phyloP scores from a whole-genome alignment of 352 stramenopile species.

The Phytophthora constricta region DNA sequence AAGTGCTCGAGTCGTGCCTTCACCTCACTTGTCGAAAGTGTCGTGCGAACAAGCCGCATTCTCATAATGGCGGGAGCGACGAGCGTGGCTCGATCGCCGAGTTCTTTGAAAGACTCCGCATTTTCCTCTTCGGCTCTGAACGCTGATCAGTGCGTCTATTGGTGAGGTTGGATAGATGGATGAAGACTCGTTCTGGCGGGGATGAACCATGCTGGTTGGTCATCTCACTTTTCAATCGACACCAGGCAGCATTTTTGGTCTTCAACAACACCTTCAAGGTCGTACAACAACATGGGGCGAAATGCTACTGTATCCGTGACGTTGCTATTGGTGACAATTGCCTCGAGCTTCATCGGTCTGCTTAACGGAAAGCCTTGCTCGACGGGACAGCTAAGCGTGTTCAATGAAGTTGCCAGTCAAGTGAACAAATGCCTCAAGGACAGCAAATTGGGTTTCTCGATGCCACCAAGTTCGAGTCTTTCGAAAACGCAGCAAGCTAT shows the following conservation, averaged over 20 bases:
- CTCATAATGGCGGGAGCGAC: conserved; percentile 29
- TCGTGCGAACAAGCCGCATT: conserved; percentile 31
- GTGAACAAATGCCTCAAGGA: conserved; percentile 48
- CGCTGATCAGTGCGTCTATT: conserved; percentile 3
- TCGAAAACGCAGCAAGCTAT: conserved; percentile 32
- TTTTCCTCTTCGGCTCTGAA: conserved; percentile 44
- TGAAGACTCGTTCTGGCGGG: conserved; percentile 11
- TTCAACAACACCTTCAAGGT: background rate
- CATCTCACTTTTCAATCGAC: conserved; percentile 31
- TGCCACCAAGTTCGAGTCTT: conserved; percentile 46
- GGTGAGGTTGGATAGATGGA: conserved; percentile 17
- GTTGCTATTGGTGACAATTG: conserved; percentile 22
- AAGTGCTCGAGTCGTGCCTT: conserved; percentile 75
- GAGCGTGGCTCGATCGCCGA: conserved; percentile 21
- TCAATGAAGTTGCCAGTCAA: conserved; percentile 46
- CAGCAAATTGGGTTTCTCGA: conserved; percentile 46
- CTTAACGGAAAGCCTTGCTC: conserved; percentile 35
- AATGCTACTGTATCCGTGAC: conserved; percentile 7
- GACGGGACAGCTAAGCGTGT: conserved; percentile 48
- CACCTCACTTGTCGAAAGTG: conserved; percentile 70
- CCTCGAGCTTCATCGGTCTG: background rate
- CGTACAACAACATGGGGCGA: conserved; percentile 22
- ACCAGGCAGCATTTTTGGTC: too few species aligned
- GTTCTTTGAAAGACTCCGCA: conserved; percentile 56
- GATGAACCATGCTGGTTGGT: background rate